Base-by-base conservation (phyloP, 2,329 filamentous ascomycete genomes). In the Colletotrichum tamarilloi region DNA sequence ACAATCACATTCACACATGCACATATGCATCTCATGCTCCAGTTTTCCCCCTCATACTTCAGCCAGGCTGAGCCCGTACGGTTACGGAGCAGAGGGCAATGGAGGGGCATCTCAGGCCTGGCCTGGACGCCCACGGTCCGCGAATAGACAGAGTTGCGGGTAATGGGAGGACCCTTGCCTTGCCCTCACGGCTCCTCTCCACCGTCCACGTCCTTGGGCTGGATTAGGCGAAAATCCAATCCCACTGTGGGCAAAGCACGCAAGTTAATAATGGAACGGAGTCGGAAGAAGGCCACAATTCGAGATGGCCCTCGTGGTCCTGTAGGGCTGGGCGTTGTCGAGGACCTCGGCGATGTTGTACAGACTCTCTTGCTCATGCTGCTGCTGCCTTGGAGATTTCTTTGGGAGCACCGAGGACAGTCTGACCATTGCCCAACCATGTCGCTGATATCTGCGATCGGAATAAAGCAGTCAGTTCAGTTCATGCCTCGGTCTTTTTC, bases 201-300 rank as follows among this genome's bases (percentile, higher is more conserved):
- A n/a, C 24, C 2, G 62, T 16, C 62, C 46, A 24, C 32, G 42
- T 63, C 60, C 22, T 14, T n/a, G 60, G 62, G 32, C 46, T 26
- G 59, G 30, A 38, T 32, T 49, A 60, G 65, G 65, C 55, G 56
- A 67, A 57, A 67, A 59, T 35, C 32, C 66, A 68, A 68, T 68
- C 32, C 49, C 66, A 63, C 66, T 62, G 49, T 12, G 35, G 24
- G 22, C 22, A 14, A 62, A 35, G 32, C 32, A 35, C 32, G 32
- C 32, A 35, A 35, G 32, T 11, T 32, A 35, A 35, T 32, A 35
- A 35, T 35, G 32, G 11, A 35, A 12, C 32, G 32, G 32, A 32
- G 30, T 16, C 4, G 12, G 60, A 19, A 24, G 19, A 35, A 22
- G 30, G n/a, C 24, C 22, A 46, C 14, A 19, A 19, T 42, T 42